A percentile compares a stretch with the other conserved stretches of the same genome.
Evolutionary conservation across 2,329 filamentous ascomycete species (phyloP).

Genomic region (Ceratocystiopsis minuta): DNA sequence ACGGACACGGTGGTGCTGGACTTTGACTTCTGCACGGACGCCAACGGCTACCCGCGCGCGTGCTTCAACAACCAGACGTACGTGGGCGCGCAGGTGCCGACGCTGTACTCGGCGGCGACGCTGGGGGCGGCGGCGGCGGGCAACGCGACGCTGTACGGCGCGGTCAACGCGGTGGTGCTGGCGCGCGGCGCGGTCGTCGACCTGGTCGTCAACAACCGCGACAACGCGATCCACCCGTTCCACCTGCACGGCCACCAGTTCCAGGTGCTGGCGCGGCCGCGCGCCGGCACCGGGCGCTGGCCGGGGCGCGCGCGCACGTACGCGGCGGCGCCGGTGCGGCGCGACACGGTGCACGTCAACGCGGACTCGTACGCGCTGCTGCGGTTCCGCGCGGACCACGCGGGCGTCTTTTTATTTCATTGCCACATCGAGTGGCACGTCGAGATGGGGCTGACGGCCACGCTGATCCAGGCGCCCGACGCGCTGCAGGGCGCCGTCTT

Average conservation of each 20-base stretch:
- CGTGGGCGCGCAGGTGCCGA: slow-evolving; percentile 48
- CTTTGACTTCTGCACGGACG: slow-evolving; percentile 40
- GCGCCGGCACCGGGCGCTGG: slow-evolving; percentile 20
- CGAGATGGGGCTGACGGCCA: slow-evolving; percentile 36
- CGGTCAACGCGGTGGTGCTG: slow-evolving; percentile 23
- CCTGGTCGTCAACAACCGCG: slow-evolving; percentile 31
- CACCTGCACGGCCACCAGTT: slow-evolving; percentile 39
- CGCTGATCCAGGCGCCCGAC: slow-evolving; percentile 37
- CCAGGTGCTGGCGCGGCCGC: slow-evolving; percentile 27
- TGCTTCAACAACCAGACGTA: slow-evolving; percentile 51
- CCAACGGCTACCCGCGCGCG: slow-evolving; percentile 42
- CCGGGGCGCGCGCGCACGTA: slow-evolving; percentile 14
- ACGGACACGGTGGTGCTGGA: slow-evolving; percentile 37
- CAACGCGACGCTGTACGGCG: slow-evolving; percentile 23
- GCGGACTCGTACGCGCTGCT: slow-evolving; percentile 28
- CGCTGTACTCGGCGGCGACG: slow-evolving; percentile 52
- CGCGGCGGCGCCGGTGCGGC: slow-evolving; percentile 14
- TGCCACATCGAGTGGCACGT: slow-evolving; percentile 47
- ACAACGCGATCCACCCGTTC: slow-evolving; percentile 30
- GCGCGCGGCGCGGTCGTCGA: slow-evolving; percentile 23
- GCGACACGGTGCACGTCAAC: slow-evolving; percentile 22
- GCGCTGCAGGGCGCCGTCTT: slow-evolving; percentile 36
- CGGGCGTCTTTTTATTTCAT: slow-evolving; percentile 37
- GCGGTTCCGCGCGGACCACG: slow-evolving; percentile 32
- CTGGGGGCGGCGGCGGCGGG: slow-evolving; percentile 27